These are phyloP conservation scores for Ramichloridium luteum DNA, from an alignment of 2,329 filamentous ascomycete genomes.

Conservation along the genomic window DNA sequence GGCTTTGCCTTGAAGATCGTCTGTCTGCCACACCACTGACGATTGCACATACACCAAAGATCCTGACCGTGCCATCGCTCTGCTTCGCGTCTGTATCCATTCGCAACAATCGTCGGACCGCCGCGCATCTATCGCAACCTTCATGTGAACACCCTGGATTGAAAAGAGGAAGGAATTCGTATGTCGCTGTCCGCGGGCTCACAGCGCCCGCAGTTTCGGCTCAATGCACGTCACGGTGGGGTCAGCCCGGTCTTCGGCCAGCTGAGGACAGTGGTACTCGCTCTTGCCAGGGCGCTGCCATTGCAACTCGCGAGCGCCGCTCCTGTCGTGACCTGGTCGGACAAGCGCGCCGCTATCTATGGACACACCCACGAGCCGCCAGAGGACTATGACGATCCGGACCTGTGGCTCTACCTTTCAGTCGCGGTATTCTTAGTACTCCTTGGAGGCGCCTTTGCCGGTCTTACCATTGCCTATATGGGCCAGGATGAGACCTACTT, in stretches of 20 bases:
- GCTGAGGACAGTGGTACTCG: slow-evolving; percentile 7
- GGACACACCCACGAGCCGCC: slow-evolving; percentile 16
- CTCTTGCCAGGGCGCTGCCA: slow-evolving; percentile 15
- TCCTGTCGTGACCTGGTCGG: background rate
- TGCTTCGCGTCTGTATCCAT: too few species aligned
- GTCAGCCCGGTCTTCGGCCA: background rate
- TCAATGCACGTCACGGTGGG: background rate
- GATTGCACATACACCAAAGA: too few species aligned
- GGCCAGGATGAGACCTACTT: slow-evolving; percentile 89
- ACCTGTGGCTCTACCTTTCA: slow-evolving; percentile 68
- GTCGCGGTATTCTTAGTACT: slow-evolving; percentile 72
- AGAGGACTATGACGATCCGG: slow-evolving; percentile 38
- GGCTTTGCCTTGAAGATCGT: too few species aligned
- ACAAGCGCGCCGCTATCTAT: slow-evolving; percentile 4
- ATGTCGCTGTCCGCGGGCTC: background rate
- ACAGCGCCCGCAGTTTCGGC: background rate
- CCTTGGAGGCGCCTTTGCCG: slow-evolving; percentile 84
- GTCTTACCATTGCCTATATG: slow-evolving; percentile 79
- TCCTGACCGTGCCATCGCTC: too few species aligned
- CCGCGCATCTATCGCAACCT: too few species aligned
- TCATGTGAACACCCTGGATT: too few species aligned
- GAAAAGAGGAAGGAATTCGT: too few species aligned
- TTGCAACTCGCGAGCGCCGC: slow-evolving; percentile 5
- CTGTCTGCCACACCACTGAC: too few species aligned
- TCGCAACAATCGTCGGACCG: too few species aligned